Base-by-base conservation (phyloP, 2,329 filamentous ascomycete genomes). In the Tolypocladium amazonense region DNA sequence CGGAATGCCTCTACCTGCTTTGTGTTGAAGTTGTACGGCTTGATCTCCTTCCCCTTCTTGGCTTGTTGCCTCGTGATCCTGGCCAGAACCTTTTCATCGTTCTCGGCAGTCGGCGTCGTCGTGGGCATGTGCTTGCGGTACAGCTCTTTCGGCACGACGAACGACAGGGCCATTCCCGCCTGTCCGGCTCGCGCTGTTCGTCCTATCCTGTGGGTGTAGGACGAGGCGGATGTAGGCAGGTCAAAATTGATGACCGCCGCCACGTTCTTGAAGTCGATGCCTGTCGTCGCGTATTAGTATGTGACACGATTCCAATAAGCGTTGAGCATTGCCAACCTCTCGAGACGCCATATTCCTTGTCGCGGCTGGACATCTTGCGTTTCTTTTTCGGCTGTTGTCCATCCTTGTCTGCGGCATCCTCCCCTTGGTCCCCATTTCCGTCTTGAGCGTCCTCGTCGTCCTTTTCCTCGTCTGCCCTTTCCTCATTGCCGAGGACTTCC, bases 191-290 rank as follows among this genome's bases (percentile, higher is more conserved):
- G 85, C 1, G 91, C 94, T 7, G 94, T 99, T 38, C 94, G 87
- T 38, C 94, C 94, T 68, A 99, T 96, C 58, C 94, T 88, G 75
- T 99, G 94, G n/a, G 90, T 95, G 74, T 99, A 99, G 11, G 91
- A 96, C 71, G 91, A 95, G 43, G 91, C 88, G 11, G 87, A 88
- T 20, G 86, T 85, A 0, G 94, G 94, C 20, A 99, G 86, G 73
- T 99, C 94, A 72, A 99, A 99, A 77, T 99, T 99, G 71, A 99
- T 85, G 30, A 99, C 92, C 63, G 90, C 92, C 3, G 91, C 87
- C 59, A 99, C 92, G 69, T 97, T 93, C 69, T 94, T 88, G 78
- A 99, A 99, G 74, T 99, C 94, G 67, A 99, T 95, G 18, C 60
- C 59, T 60, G 47, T 41, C n/a, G 45, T 33, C 37, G 6, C 11